Evolutionary conservation across 2,329 filamentous ascomycete species (phyloP), one percentile per base, ranked within the genome.

Genomic region (Calonectria crousiana): DNA sequence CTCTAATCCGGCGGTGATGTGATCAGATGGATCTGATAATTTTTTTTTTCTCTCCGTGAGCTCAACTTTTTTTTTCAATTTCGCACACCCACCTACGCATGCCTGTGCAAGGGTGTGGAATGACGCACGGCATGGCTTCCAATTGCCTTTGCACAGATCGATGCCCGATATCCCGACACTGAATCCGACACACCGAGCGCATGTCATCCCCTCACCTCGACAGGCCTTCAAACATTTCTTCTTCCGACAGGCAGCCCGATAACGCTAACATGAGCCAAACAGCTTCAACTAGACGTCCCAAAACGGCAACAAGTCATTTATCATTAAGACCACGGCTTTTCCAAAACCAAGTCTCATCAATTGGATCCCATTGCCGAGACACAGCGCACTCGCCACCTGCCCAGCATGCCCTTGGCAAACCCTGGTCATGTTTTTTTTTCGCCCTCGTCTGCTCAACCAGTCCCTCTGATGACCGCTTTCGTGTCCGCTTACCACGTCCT

Each of bases 401-500:
- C 53, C 49, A 52, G 9, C 44, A 36, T 65, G 67, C 67, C 65
- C 71, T 80, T 52, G 71, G 71, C n/a, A 74, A 71, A 36, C 26
- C n/a, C 73, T 68, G 71, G 73, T 64, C 72, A 26, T 32, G 36
- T 41, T 62, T 72, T 71, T 41, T 62, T 62, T 13, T n/a, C 44
- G 11, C n/a, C 20, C 64, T 23, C 44, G 51, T 52, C 20, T 30
- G 18, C 23, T 72, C 65, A 41, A 47, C 52, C 53, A 49, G 26
- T 47, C 66, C 49, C 66, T 49, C 36, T 69, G 44, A 68, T 64
- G 53, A 41, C 47, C 66, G 32, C 52, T 52, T 73, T 67, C 65
- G 1, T 41, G 53, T 65, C 74, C 72, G 71, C 71, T 71, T 70
- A 76, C 72, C 65, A 70, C 70, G 70, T 72, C 26, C 44, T 71